These are phyloP conservation scores for Mallotus nudiflorus DNA, from an alignment of 345 rosid genomes.

Conservation along the genomic window DNA sequence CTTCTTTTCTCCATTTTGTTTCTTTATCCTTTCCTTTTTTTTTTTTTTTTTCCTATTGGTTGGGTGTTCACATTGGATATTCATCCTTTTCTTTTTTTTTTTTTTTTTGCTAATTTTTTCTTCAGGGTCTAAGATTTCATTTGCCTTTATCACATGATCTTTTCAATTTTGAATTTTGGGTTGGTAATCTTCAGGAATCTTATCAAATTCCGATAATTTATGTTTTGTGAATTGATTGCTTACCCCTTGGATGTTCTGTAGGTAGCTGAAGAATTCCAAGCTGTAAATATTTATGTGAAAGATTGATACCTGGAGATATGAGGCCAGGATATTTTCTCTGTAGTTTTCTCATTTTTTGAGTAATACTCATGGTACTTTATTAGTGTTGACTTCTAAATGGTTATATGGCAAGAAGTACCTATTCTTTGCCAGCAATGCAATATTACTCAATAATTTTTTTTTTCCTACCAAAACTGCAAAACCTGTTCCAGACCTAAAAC, in stretches of 20 bases:
- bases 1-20: not conserved
- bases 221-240: conserved; percentile 25
- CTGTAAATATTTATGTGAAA: conserved; percentile 87
- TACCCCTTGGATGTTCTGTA: conserved; percentile 32
- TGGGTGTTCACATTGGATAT: not conserved
- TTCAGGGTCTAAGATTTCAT: conserved; percentile 84
- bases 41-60: too few species aligned
- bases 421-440: not conserved
- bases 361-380: conserved; percentile 5
- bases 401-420: too few species aligned
- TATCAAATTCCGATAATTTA: conserved; percentile 18
- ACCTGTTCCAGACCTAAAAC: not conserved
- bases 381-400: not conserved
- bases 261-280: conserved; percentile 91
- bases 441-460: not conserved
- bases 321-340: conserved; percentile 53
- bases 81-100: too few species aligned
- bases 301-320: conserved; percentile 66
- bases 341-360: not conserved
- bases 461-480: not conserved
- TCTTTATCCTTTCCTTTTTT: not conserved
- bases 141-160: conserved; percentile 88
- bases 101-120: conserved; percentile 16
- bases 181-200: conserved; percentile 75
- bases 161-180: conserved; percentile 97